Conservation (phyloP, 805 yeast genomes). For the Schwanniomyces sp. region DNA sequence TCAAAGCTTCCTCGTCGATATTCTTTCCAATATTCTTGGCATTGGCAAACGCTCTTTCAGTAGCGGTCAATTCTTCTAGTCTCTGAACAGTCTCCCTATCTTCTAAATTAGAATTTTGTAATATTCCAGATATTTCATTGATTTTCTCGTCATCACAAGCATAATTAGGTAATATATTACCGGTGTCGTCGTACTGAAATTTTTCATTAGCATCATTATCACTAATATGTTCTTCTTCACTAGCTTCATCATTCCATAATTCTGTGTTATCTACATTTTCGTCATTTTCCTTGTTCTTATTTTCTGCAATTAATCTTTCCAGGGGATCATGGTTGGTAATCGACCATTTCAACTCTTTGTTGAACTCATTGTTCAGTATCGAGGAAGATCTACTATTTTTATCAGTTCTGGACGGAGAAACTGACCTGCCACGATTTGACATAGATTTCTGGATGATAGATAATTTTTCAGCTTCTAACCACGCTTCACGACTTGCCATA, state of each 20-base stretch:
- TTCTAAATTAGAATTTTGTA: conserved; percentile 39
- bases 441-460: conserved; percentile 38
- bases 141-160: conserved; percentile 46
- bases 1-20: conserved; percentile 32
- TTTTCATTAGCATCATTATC: conserved; percentile 58
- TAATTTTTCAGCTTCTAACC: conserved; percentile 42
- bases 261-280: neutral
- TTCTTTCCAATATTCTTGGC: conserved; percentile 45
- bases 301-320: conserved; percentile 45
- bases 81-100: conserved; percentile 50
- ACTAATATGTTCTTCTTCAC: conserved; percentile 62
- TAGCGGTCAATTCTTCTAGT: conserved; percentile 56
- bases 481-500: conserved; percentile 37
- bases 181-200: conserved; percentile 62
- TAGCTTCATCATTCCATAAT: conserved; percentile 34
- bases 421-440: conserved; percentile 36
- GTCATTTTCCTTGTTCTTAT: conserved; percentile 5
- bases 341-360: conserved; percentile 56
- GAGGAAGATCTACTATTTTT: conserved; percentile 34
- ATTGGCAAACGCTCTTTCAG: conserved; percentile 58
- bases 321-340: conserved; percentile 75
- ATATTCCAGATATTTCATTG: conserved; percentile 33
- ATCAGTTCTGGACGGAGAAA: conserved; percentile 30
- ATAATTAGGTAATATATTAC: conserved; percentile 56
- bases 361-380: conserved; percentile 33